Conservation (phyloP, 164 flowering plant species). For the Tetrastigma voinierianum region DNA sequence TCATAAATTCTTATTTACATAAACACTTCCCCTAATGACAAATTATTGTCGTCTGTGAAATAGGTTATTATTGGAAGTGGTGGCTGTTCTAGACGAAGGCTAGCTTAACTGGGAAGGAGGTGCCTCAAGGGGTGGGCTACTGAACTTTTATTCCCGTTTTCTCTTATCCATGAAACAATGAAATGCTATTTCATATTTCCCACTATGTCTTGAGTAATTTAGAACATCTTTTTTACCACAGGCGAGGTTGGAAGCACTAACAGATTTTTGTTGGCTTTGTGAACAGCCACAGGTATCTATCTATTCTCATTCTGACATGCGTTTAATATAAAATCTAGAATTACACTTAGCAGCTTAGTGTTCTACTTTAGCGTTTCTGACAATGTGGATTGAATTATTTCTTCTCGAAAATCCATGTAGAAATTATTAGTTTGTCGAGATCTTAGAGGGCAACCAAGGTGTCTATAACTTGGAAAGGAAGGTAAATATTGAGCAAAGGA, state of each 20-base stretch:
- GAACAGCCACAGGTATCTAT: slow-evolving; percentile 86
- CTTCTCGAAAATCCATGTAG: slow-evolving; percentile 36
- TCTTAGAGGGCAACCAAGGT: slow-evolving; percentile 86
- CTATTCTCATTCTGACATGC: neutral
- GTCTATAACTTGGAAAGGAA: slow-evolving; percentile 79
- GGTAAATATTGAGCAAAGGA: slow-evolving; percentile 36
- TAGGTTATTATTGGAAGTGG: too few relatives aligned
- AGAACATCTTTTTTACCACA: slow-evolving; percentile 15
- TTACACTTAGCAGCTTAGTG: neutral
- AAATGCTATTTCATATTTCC: too few relatives aligned
- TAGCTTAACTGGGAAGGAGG: too few relatives aligned
- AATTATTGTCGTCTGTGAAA: too few relatives aligned
- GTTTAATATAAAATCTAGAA: neutral
- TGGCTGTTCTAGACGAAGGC: too few relatives aligned
- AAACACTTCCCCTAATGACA: too few relatives aligned
- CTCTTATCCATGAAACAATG: too few relatives aligned
- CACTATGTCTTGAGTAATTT: neutral
- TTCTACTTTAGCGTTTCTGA: neutral
- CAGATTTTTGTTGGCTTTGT: slow-evolving; percentile 90
- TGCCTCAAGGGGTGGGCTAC: too few relatives aligned
- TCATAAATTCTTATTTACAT: too few relatives aligned
- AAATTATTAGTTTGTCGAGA: slow-evolving; percentile 78
- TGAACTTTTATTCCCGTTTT: too few relatives aligned
- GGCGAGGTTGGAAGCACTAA: slow-evolving; percentile 88
- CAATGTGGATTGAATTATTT: neutral